Percentiles rank a stretch among this genome's conserved stretches.
phyloP scores from a whole-genome alignment of 2,329 filamentous ascomycete genomes.

The Aspergillus neoniger region DNA sequence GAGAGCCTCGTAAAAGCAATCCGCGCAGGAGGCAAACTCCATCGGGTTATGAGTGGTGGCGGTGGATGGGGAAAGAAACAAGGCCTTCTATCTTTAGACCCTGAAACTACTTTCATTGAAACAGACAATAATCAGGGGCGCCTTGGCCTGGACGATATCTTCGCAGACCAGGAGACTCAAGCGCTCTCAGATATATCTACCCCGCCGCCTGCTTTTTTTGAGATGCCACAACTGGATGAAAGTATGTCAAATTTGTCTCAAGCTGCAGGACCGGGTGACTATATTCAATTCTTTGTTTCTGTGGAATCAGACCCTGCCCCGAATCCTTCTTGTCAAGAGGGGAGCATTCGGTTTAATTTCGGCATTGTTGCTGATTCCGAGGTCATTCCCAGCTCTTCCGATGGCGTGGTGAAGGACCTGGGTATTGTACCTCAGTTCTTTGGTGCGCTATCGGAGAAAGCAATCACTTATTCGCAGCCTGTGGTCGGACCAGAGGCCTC shows the following conservation, averaged over 20 bases:
- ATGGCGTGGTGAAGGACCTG: background rate
- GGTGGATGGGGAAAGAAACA: constrained; percentile 51
- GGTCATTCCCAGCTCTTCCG: background rate
- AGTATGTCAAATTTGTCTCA: constrained; percentile 43
- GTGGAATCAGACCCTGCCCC: background rate
- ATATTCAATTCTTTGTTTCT: constrained; percentile 45
- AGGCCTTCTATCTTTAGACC: constrained; percentile 45
- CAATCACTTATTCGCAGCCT: constrained; percentile 38
- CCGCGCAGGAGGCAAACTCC: constrained; percentile 38
- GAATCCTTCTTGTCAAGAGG: background rate
- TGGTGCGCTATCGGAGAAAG: constrained; percentile 38
- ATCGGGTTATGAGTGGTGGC: constrained; percentile 47
- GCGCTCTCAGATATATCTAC: constrained; percentile 9
- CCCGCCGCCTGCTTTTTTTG: constrained; percentile 22
- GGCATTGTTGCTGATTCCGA: background rate
- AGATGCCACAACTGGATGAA: constrained; percentile 27
- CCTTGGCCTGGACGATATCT: constrained; percentile 27
- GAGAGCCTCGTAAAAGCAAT: constrained; percentile 31
- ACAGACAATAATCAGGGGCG: constrained; percentile 18
- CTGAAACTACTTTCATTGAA: constrained; percentile 37
- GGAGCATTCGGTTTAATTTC: background rate
- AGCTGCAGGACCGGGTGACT: constrained; percentile 40
- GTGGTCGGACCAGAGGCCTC: constrained; percentile 10
- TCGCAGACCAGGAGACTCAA: constrained; percentile 17
- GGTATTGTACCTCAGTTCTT: background rate